Evolutionary conservation across 2,329 filamentous ascomycete species (phyloP), one percentile per base, ranked within the genome.

Genomic region (Curvularia verruculosa): DNA sequence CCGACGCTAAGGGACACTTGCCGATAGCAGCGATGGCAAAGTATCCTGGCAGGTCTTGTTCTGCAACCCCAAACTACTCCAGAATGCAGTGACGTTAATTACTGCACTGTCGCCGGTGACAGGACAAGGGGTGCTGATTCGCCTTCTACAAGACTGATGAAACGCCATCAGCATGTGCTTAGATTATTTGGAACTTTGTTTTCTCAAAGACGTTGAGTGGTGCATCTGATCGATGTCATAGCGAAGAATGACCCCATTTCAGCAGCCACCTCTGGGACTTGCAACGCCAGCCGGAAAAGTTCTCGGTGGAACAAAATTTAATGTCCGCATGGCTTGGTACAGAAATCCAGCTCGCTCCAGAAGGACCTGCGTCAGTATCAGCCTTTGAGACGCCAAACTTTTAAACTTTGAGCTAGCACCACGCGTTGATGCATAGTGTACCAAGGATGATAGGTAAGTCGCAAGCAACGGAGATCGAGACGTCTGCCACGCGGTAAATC

Each of bases 381-480:
- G 6, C 31, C 18, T 24, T 37, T 9, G 31, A 18, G 15, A 26
- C 34, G 15, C 46, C 31, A 49, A 49, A 49, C 13, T 39, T 49
- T 49, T 49, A 49, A 37, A 37, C 21, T 36, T 37, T 26, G 21
- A 26, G 29, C 31, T 49, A 49, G 46, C 31, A 26, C 24, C 31
- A 31, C 15, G 8, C 15, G 46, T 24, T 19, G 34, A 39, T n/a
- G 18, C 26, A 37, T 36, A 18, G 15, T 36, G 34, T 28, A 37
- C n/a, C 34, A 19, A 18, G 46, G 46, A 18, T 49, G n/a, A 39
- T 28, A 31, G 19, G n/a, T 23, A 34, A 18, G 19, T 39, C 46
- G 21, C 34, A 13, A 18, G 21, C 23, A 24, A 49, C 8, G 15
- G 23, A 37, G 19, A 18, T 39, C 3, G n/a, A 26, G 21, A 26